Evolutionary conservation across 495 filamentous ascomycete genomes (phyloP).

Genomic region (Talaromyces stipitatus): DNA sequence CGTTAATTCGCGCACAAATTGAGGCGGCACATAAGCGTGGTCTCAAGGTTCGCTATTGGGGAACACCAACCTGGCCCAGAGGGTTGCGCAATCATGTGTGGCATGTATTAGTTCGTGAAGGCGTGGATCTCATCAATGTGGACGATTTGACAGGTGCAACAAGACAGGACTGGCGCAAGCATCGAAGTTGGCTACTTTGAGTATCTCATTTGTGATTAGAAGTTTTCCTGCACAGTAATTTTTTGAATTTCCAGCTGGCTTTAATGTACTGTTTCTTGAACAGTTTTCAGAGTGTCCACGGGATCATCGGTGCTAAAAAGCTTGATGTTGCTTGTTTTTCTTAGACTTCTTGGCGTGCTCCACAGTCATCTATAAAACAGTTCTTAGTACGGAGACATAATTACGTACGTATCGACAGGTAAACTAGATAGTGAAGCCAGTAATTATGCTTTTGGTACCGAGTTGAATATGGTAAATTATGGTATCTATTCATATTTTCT

Average conservation of each 20-base stretch:
- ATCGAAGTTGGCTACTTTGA: constrained; percentile 8
- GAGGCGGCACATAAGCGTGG: constrained; percentile 52
- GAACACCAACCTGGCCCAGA: constrained; percentile 58
- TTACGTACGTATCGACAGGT: too few species aligned
- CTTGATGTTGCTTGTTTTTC: too few species aligned
- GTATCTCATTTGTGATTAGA: neutral
- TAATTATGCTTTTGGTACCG: too few species aligned
- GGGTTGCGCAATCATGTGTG: constrained; percentile 58
- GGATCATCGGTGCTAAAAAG: neutral
- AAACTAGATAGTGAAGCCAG: too few species aligned
- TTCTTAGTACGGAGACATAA: neutral
- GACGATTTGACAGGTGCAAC: constrained; percentile 16
- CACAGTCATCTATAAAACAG: neutral
- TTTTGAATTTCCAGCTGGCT: too few species aligned
- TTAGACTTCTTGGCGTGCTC: neutral
- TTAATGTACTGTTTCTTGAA: neutral
- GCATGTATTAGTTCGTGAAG: constrained; percentile 54
- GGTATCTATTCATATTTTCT: too few species aligned
- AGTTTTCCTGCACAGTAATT: too few species aligned
- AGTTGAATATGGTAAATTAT: too few species aligned
- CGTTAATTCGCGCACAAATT: constrained; percentile 49
- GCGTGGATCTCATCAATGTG: constrained; percentile 26
- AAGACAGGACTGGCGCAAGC: constrained; percentile 14
- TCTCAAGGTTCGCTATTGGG: constrained; percentile 63
- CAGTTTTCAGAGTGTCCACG: neutral